Percentiles rank a stretch among this genome's conserved stretches.
Conservation (phyloP, 495 filamentous ascomycete genomes). For the Podospora comata region DNA sequence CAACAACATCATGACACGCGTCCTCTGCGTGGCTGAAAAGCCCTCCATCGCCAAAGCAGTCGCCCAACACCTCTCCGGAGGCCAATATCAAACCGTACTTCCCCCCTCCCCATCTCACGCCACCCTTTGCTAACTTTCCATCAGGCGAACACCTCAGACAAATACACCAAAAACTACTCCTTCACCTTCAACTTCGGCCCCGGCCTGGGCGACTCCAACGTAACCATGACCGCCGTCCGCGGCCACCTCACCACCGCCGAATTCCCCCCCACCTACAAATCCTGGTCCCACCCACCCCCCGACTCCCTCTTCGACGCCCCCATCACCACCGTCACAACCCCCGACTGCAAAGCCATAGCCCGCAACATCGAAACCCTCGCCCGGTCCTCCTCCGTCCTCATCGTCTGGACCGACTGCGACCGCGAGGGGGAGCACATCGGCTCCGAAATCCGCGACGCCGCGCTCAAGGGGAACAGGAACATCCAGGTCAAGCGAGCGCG, state of each 20-base stretch:
- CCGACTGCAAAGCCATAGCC: slow-evolving; percentile 79
- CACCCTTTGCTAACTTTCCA: not conserved
- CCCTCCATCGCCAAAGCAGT: slow-evolving; percentile 95
- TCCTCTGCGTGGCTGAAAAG: slow-evolving; percentile 96
- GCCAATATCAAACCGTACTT: slow-evolving; percentile 65
- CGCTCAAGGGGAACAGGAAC: slow-evolving; percentile 64
- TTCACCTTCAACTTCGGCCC: slow-evolving; percentile 83
- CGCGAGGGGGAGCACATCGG: slow-evolving; percentile 97
- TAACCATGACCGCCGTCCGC: slow-evolving; percentile 87
- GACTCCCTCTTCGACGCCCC: slow-evolving; percentile 78
- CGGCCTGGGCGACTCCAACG: slow-evolving; percentile 76
- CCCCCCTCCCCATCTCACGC: not conserved
- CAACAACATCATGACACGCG: slow-evolving; percentile 41
- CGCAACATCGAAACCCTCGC: slow-evolving; percentile 81
- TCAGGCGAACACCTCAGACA: slow-evolving; percentile 56
- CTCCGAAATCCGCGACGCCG: slow-evolving; percentile 81
- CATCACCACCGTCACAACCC: slow-evolving; percentile 59
- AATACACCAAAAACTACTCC: slow-evolving; percentile 89
- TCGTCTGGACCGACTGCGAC: slow-evolving; percentile 99
- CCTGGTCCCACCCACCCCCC: slow-evolving; percentile 79
- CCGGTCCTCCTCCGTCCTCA: slow-evolving; percentile 62
- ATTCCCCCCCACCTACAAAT: slow-evolving; percentile 65
- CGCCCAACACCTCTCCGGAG: slow-evolving; percentile 79
- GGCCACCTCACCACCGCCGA: slow-evolving; percentile 77
- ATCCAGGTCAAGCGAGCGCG: slow-evolving; percentile 80